phyloP scores from a whole-genome alignment of 768 basidiomycete species.

The Collybiopsis luxurians region DNA sequence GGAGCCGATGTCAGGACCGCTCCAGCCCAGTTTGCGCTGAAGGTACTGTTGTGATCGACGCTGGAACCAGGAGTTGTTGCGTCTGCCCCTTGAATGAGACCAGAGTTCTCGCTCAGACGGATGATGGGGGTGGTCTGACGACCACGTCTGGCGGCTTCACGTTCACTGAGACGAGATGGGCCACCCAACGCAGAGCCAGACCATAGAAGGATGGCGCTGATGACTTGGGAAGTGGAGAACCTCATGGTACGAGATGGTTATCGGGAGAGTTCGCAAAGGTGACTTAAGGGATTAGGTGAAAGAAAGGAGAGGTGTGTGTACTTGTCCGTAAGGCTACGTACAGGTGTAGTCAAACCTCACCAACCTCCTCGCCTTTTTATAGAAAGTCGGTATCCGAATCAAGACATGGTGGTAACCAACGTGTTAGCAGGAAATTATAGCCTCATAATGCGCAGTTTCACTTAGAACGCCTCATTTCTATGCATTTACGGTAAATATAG shows the following conservation, averaged over 20 bases:
- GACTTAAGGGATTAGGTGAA: no score
- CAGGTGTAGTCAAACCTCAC: no score
- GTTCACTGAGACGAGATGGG: not conserved
- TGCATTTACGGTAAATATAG: no score
- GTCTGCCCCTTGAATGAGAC: no score
- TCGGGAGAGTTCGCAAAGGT: not conserved
- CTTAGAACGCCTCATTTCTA: no score
- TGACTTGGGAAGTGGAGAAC: not conserved
- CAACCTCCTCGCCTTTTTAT: no score
- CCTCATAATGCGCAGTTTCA: no score
- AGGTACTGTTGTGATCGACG: not conserved
- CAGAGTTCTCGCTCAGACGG: not conserved
- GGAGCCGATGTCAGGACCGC: slow-evolving; percentile 2
- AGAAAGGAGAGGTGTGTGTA: not conserved
- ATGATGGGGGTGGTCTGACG: not conserved
- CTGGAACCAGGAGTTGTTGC: not conserved
- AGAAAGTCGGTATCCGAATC: no score
- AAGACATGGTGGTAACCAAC: no score
- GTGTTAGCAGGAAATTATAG: no score
- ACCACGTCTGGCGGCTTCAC: not conserved
- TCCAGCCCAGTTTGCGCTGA: slow-evolving; percentile 7
- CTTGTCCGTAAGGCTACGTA: no score
- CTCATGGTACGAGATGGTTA: not conserved
- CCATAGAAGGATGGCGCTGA: no score
- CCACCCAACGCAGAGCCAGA: not conserved